phyloP scores from a whole-genome alignment of 805 yeast genomes.

The Lipomyces kockii region DNA sequence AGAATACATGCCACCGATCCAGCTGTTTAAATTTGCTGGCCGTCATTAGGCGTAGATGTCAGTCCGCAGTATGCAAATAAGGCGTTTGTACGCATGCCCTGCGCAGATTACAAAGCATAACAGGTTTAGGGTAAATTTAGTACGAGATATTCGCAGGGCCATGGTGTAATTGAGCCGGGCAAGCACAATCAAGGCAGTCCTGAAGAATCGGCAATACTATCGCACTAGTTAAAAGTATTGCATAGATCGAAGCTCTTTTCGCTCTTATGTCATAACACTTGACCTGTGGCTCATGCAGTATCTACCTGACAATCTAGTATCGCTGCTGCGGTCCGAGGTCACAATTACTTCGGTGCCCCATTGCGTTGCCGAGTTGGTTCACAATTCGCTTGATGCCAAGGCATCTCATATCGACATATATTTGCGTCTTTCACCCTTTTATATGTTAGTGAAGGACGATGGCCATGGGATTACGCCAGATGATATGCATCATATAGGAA shows the following conservation, averaged over 20 bases:
- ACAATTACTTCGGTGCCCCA: slow-evolving; percentile 23
- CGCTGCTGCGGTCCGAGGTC: slow-evolving; percentile 26
- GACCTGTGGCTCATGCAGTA: slow-evolving; percentile 4
- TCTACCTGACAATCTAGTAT: slow-evolving; percentile 8
- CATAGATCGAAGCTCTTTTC: background rate
- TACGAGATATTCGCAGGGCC: too few species aligned
- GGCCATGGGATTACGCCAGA: slow-evolving; percentile 62
- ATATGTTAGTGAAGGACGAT: slow-evolving; percentile 55
- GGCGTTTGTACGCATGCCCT: too few species aligned
- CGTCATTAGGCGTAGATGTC: too few species aligned
- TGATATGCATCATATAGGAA: slow-evolving; percentile 53
- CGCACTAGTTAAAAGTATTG: too few species aligned
- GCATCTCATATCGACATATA: slow-evolving; percentile 25
- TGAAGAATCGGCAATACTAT: too few species aligned
- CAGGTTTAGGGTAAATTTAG: too few species aligned
- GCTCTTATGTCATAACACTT: background rate
- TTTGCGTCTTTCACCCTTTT: slow-evolving; percentile 10
- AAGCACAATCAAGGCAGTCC: too few species aligned
- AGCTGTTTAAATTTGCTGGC: too few species aligned
- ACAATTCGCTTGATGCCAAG: slow-evolving; percentile 33
- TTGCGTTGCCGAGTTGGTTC: slow-evolving; percentile 30
- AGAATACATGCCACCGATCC: too few species aligned
- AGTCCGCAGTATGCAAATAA: too few species aligned
- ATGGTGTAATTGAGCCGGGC: too few species aligned
- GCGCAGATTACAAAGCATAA: too few species aligned